These are phyloP conservation scores for Hypholoma fasciculare DNA, from an alignment of 768 basidiomycete genomes.

Conservation along the genomic window DNA sequence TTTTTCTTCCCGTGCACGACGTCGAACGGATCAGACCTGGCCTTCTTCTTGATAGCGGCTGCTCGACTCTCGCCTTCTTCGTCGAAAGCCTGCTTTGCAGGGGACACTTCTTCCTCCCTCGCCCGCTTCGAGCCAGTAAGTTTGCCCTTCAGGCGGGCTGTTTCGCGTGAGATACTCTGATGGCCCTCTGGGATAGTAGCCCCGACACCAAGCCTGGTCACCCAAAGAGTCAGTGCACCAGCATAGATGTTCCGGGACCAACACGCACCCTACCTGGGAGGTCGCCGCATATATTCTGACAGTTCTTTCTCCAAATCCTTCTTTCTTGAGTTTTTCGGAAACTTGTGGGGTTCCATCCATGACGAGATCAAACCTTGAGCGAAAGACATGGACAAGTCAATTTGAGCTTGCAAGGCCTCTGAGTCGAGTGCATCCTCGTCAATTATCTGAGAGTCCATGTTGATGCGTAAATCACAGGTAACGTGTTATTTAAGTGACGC, in stretches of 20 bases:
- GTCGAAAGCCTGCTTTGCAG: constrained; percentile 21
- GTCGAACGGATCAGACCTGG: constrained; percentile 58
- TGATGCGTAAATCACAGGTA: not conserved
- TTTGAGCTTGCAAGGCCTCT: constrained; percentile 77
- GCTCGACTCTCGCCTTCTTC: constrained; percentile 64
- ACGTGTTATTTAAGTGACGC: too few relatives aligned
- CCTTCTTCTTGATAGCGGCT: constrained; percentile 58
- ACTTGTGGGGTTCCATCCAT: constrained; percentile 66
- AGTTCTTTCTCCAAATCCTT: constrained; percentile 53
- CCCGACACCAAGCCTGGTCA: constrained; percentile 71
- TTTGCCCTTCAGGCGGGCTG: constrained; percentile 61
- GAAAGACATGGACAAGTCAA: constrained; percentile 78
- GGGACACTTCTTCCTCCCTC: constrained; percentile 34
- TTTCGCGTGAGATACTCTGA: constrained; percentile 47
- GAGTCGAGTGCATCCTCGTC: constrained; percentile 62
- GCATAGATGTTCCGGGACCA: not conserved
- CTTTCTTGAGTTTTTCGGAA: constrained; percentile 33
- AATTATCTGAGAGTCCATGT: constrained; percentile 23
- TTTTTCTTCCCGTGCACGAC: constrained; percentile 47
- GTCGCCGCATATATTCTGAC: constrained; percentile 66
- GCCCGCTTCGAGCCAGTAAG: constrained; percentile 54
- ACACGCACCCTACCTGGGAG: constrained; percentile 57
- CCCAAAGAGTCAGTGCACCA: constrained; percentile 7
- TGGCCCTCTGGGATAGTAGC: constrained; percentile 53
- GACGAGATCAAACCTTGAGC: constrained; percentile 73